Base-by-base conservation (phyloP, 192 early-diverging fungal genomes). In the Coemansia sp. region DNA sequence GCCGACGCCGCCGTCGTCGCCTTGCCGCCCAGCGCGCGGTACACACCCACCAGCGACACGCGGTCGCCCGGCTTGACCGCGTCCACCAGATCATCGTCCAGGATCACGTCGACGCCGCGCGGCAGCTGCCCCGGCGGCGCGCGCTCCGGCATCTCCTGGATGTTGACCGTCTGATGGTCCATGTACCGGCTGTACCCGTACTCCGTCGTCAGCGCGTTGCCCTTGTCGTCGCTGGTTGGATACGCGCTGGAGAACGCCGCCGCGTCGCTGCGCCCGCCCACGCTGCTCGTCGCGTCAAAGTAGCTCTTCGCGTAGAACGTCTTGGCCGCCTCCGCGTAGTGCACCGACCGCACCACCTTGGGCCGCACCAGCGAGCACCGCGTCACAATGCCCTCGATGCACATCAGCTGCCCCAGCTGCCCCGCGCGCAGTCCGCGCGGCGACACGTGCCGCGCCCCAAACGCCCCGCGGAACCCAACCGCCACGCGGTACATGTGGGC, bases 121-220 rank as follows among this genome's bases (percentile, higher is more conserved):
- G 94, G 92, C 56, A 99, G 77, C 69, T 92, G 87, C 17, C 97
- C 95, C 5, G 92, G 87, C 13, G 94, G 94, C 7, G 95, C 89
- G 17, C 95, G 85, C 70, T 99, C 97, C 0, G 97, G 97, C 95
- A 99, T 99, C 80, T 99, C 97, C 72, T 99, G 97, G 36, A 99
- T 82, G 29, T 85, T 90, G 42, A 97, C 85, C 8, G 84, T 88
- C 70, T 99, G 97, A 65, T 90, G 90, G 71, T 97, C 93, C 27
- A 88, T 76, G 71, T 95, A 99, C 9, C 83, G 79, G 30, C 85
- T 91, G 56, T 81, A 84, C 10, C 97, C 97, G 68, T 87, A 99
- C 65, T 97, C 94, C 1, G 95, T 97, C 1, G 85, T 88, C 34
- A 99, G 77, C 8, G 88, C 80, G 63, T 99, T 91, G 5, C 93